Percentiles rank a stretch among this genome's conserved stretches.
Conservation (phyloP, 2,329 filamentous ascomycete species). For the Cercospora beticola region DNA sequence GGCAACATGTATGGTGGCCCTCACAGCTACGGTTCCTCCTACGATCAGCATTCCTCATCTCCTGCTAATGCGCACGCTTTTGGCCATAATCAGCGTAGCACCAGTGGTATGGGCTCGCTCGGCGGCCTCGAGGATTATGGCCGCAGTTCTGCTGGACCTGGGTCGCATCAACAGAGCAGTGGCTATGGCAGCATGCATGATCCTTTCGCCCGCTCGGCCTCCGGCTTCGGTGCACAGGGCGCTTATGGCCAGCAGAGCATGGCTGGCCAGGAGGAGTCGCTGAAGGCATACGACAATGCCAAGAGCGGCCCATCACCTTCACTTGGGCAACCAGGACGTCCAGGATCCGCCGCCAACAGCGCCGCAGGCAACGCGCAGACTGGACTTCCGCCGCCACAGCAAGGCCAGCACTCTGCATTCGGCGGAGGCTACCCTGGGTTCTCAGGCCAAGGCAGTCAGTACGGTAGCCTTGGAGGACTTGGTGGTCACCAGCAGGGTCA, state of each 20-base stretch:
- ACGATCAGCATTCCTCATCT: conserved; percentile 63
- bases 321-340: conserved; percentile 62
- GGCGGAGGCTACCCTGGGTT: conserved; percentile 55
- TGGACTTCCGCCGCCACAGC: conserved; percentile 55
- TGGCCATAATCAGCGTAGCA: conserved; percentile 47
- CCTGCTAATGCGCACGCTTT: conserved; percentile 60
- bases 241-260: conserved; percentile 53
- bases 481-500: conserved; percentile 47
- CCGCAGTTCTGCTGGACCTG: conserved; percentile 53
- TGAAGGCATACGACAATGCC: conserved; percentile 60
- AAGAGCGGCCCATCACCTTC: conserved; percentile 57
- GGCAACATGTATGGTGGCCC: conserved; percentile 64
- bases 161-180: conserved; percentile 54
- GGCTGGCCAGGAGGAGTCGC: conserved; percentile 50
- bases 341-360: conserved; percentile 62
- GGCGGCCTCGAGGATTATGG: conserved; percentile 58
- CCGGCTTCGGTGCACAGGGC: conserved; percentile 54
- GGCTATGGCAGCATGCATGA: conserved; percentile 57
- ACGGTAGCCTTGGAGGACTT: conserved; percentile 53
- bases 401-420: conserved; percentile 58
- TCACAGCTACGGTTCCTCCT: conserved; percentile 59
- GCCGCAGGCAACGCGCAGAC: conserved; percentile 52
- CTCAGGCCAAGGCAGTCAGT: conserved; percentile 51
- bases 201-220: conserved; percentile 59
- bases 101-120: conserved; percentile 41